phyloP scores from a whole-genome alignment of 2,329 filamentous ascomycete genomes.

The Septoria petroselini region DNA sequence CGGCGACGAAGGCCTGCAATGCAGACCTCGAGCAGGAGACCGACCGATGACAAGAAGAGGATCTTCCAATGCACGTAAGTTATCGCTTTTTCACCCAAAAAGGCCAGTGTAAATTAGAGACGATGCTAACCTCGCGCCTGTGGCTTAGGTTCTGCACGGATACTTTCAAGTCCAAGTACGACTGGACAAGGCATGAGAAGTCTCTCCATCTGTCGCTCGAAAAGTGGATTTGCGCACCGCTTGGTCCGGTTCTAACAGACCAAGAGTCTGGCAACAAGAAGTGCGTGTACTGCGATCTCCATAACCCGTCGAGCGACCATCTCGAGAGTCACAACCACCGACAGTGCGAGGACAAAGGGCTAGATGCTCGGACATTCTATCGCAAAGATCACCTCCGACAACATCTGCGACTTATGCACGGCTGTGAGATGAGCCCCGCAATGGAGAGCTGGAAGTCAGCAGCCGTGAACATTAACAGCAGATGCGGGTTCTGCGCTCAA shows the following conservation, averaged over 20 bases:
- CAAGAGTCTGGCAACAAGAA: conserved; percentile 55
- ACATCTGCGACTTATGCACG: conserved; percentile 59
- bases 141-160: conserved; percentile 50
- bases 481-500: conserved; percentile 54
- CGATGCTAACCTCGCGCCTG: too few species aligned
- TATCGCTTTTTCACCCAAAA: too few species aligned
- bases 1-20: conserved; percentile 45
- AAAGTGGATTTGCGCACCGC: conserved; percentile 61
- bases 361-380: conserved; percentile 62
- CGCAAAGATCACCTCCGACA: conserved; percentile 62
- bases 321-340: conserved; percentile 59
- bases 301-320: conserved; percentile 55
- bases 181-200: conserved; percentile 64
- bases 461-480: conserved; percentile 52
- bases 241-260: conserved; percentile 56
- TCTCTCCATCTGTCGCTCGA: conserved; percentile 63
- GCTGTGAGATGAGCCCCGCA: conserved; percentile 57
- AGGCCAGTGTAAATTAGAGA: too few species aligned
- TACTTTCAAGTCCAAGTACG: conserved; percentile 56
- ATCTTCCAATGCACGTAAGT: conserved; percentile 54
- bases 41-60: conserved; percentile 41
- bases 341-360: conserved; percentile 64
- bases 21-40: conserved; percentile 25
- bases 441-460: conserved; percentile 65
- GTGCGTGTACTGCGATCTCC: conserved; percentile 58